Evolutionary conservation across 352 stramenopile species (phyloP).

Genomic region (Globisporangium sylvaticum): DNA sequence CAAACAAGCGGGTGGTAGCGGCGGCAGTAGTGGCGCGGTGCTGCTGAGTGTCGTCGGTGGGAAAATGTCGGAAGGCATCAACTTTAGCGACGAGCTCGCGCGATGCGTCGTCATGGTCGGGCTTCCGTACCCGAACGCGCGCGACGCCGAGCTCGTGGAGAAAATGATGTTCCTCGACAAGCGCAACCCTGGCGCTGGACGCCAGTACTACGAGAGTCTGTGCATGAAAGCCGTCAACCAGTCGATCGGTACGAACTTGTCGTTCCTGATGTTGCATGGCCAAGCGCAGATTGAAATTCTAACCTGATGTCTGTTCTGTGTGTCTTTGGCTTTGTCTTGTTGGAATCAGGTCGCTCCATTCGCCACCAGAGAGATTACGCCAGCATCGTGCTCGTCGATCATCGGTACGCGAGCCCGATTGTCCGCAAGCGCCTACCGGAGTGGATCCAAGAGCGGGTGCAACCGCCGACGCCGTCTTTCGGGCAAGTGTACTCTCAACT

Average conservation of each 20-base stretch:
- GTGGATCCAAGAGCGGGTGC: conserved; percentile 81
- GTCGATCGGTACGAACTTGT: conserved; percentile 87
- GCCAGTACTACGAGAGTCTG: conserved; percentile 96
- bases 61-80: conserved; percentile 99
- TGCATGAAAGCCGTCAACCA: conserved; percentile 99
- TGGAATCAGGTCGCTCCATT: conserved; percentile 88
- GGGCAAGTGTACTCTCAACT: conserved; percentile 70
- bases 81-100: conserved; percentile 98
- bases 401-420: conserved; percentile 82
- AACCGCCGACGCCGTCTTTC: conserved; percentile 52
- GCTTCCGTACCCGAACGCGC: conserved; percentile 96
- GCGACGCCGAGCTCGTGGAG: conserved; percentile 94
- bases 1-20: not conserved
- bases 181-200: conserved; percentile 50
- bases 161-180: conserved; percentile 95
- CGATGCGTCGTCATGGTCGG: conserved; percentile 97
- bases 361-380: conserved; percentile 97
- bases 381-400: conserved; percentile 94
- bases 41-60: conserved; percentile 97
- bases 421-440: conserved; percentile 68
- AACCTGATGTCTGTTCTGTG: not conserved
- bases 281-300: not conserved
- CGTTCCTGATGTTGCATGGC: not conserved
- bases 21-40: conserved; percentile 47
- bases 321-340: not conserved